Percentiles rank a stretch among this genome's conserved stretches.
These are phyloP conservation scores for Blastocystis sp. DNA, from an alignment of 352 stramenopile species.

Conservation along the genomic window DNA sequence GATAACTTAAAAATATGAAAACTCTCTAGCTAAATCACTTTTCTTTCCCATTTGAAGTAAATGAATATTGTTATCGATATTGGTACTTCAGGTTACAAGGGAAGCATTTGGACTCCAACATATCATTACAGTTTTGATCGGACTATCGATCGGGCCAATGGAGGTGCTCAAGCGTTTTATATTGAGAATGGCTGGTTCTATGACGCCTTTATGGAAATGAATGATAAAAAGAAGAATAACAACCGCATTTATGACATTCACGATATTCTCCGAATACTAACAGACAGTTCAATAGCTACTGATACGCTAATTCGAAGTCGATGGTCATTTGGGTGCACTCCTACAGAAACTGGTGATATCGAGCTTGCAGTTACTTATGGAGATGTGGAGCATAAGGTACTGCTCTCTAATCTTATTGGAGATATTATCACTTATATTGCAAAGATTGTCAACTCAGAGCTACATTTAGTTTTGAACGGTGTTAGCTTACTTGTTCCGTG, in stretches of 20 bases:
- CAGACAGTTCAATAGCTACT: not conserved
- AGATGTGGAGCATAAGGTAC: not conserved
- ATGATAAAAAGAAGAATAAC: not conserved
- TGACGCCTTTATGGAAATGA: not conserved
- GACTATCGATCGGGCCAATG: not conserved
- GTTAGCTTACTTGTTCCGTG: not conserved
- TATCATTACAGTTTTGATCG: slow-evolving; percentile 18
- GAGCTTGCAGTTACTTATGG: not conserved
- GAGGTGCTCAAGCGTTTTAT: not conserved
- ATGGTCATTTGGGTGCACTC: not conserved
- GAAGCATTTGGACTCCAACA: not conserved
- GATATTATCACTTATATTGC: slow-evolving; percentile 16
- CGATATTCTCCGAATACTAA: not conserved
- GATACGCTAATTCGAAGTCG: not conserved
- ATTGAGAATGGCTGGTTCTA: not conserved
- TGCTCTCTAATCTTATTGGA: not conserved
- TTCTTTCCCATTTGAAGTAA: not conserved
- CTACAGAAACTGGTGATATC: slow-evolving; percentile 10
- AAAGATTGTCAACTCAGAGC: not conserved
- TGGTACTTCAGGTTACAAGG: slow-evolving; percentile 4
- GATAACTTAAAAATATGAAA: too few species aligned
- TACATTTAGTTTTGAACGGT: not conserved
- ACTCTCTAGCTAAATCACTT: too few species aligned
- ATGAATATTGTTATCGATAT: slow-evolving; percentile 56
- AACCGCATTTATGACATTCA: slow-evolving; percentile 28